Percentiles rank a stretch among this genome's conserved stretches.
These are phyloP conservation scores for Pythium rishiriense DNA, from an alignment of 352 stramenopile species.

Conservation along the genomic window DNA sequence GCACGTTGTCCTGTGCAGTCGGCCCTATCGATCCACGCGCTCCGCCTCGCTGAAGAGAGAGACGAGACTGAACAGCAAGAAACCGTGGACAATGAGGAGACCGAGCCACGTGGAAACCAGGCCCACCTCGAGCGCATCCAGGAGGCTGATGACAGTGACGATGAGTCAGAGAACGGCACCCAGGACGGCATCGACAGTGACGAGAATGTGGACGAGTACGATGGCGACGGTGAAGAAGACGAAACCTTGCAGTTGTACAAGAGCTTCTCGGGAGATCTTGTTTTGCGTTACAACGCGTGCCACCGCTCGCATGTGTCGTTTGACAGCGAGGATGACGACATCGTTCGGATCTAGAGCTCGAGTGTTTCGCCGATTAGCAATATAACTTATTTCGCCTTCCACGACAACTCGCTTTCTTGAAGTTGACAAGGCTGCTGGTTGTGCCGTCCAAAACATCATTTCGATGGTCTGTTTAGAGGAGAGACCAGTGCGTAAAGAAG, in stretches of 20 bases:
- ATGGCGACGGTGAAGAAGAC: slow-evolving; percentile 24
- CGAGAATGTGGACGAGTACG: slow-evolving; percentile 24
- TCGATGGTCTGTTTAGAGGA: too few species aligned
- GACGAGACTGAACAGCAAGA: slow-evolving; percentile 8
- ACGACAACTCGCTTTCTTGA: too few species aligned
- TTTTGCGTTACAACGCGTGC: slow-evolving; percentile 39
- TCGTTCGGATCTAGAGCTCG: slow-evolving; percentile 28
- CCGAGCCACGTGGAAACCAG: slow-evolving; percentile 26
- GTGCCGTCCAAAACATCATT: too few species aligned
- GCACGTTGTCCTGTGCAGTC: slow-evolving; percentile 18
- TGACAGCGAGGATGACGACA: slow-evolving; percentile 26
- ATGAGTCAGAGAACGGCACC: slow-evolving; percentile 21
- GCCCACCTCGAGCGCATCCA: slow-evolving; percentile 24
- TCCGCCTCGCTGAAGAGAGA: slow-evolving; percentile 1
- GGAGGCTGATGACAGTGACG: slow-evolving; percentile 19
- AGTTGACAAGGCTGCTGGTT: too few species aligned
- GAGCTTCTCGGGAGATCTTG: slow-evolving; percentile 37
- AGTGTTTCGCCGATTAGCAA: too few species aligned
- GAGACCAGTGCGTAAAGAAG: too few species aligned
- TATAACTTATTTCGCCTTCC: too few species aligned
- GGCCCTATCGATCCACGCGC: slow-evolving; percentile 6
- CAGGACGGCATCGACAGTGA: slow-evolving; percentile 21
- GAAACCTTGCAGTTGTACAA: slow-evolving; percentile 25
- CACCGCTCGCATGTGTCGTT: slow-evolving; percentile 21
- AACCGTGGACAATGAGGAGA: slow-evolving; percentile 12